Conservation (phyloP, 140 eudicot species). For the Anethum foeniculum region DNA sequence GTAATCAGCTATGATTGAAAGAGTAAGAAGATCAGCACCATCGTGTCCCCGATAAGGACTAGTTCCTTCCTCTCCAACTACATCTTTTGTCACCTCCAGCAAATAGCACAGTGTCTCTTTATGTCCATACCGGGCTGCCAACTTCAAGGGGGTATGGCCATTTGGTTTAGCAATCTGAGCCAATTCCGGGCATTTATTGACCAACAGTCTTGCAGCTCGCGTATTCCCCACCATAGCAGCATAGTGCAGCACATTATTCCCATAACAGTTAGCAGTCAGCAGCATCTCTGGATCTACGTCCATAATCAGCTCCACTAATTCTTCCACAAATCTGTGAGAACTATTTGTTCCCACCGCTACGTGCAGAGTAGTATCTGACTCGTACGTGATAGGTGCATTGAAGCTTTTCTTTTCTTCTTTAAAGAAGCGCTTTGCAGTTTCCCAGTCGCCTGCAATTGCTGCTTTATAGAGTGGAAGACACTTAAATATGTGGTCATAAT, state of each 20-base stretch:
- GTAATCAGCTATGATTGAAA: background rate
- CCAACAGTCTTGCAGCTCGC: background rate
- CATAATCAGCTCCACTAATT: slow-evolving; percentile 3
- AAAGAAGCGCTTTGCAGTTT: slow-evolving; percentile 13
- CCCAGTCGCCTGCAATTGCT: slow-evolving; percentile 25
- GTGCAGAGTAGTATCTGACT: slow-evolving; percentile 30
- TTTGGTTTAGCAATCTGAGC: background rate
- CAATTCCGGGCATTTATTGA: background rate
- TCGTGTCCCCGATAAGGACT: background rate
- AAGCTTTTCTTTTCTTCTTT: slow-evolving; percentile 13
- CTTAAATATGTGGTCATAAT: slow-evolving; percentile 12
- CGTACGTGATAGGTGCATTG: slow-evolving; percentile 20
- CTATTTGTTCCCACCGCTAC: slow-evolving; percentile 34
- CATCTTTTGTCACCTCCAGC: slow-evolving; percentile 6
- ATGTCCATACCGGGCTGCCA: slow-evolving; percentile 1
- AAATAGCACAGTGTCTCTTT: slow-evolving; percentile 3
- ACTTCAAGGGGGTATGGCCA: slow-evolving; percentile 5
- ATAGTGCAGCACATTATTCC: background rate
- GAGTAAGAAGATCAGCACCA: slow-evolving; percentile 10
- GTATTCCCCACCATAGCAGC: slow-evolving; percentile 11
- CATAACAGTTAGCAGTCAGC: background rate
- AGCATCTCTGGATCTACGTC: background rate
- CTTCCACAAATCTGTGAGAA: slow-evolving; percentile 25
- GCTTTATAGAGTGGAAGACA: slow-evolving; percentile 30
- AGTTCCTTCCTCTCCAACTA: background rate